Conservation (phyloP, 2,329 filamentous ascomycete species). For the Magnaporthales sp. region DNA sequence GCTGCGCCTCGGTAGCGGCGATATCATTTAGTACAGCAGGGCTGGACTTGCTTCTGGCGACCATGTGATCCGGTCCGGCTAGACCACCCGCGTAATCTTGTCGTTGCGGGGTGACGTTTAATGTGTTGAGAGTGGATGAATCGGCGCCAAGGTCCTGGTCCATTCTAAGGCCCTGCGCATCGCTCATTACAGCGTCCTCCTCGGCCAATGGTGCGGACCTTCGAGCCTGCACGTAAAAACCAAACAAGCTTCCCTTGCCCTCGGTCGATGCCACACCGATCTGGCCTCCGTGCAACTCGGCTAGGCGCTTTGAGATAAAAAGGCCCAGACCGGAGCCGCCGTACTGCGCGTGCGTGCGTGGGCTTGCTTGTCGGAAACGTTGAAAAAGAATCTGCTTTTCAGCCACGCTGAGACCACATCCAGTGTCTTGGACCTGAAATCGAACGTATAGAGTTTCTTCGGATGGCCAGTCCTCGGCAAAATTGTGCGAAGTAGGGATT, state of each 20-base stretch:
- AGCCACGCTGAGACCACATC: conserved; percentile 50
- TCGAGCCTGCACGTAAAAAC: conserved; percentile 52
- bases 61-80: conserved; percentile 11
- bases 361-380: conserved; percentile 55
- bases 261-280: conserved; percentile 53
- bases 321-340: conserved; percentile 55
- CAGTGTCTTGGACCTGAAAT: conserved; percentile 56
- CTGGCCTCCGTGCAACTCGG: conserved; percentile 55
- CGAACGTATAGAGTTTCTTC: conserved; percentile 25
- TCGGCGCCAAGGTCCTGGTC: conserved; percentile 8
- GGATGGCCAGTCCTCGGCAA: conserved; percentile 21
- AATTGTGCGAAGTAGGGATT: conserved; percentile 9
- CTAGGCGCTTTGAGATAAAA: conserved; percentile 55
- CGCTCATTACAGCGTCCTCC: neutral
- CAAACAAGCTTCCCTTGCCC: conserved; percentile 51
- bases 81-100: conserved; percentile 15
- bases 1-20: neutral
- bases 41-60: conserved; percentile 12
- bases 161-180: neutral
- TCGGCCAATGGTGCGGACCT: conserved; percentile 14
- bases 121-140: conserved; percentile 6
- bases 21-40: neutral
- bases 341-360: conserved; percentile 45
- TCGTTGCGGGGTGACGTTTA: conserved; percentile 14
- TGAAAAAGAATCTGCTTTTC: conserved; percentile 60